These are phyloP conservation scores for Taphrina populina DNA, from an alignment of 1,139 yeast genomes.

Conservation along the genomic window DNA sequence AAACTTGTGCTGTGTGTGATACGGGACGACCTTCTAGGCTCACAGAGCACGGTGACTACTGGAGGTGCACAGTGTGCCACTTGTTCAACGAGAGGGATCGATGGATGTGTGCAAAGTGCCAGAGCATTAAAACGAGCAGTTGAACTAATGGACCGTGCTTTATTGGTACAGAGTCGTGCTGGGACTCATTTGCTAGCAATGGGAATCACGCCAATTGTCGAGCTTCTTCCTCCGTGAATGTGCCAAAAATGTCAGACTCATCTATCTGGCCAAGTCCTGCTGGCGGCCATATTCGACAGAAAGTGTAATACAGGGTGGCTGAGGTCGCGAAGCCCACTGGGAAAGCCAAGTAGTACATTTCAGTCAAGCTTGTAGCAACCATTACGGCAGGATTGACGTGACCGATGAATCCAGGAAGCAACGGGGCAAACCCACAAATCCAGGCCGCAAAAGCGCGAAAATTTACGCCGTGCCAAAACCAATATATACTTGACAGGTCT, in stretches of 20 bases:
- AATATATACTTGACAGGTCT: conserved; percentile 52
- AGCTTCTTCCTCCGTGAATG: conserved; percentile 41
- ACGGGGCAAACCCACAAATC: conserved; percentile 69
- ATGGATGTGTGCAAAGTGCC: conserved; percentile 29
- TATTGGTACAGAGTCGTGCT: too few relatives aligned
- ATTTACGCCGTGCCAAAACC: conserved; percentile 60
- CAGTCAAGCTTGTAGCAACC: conserved; percentile 2
- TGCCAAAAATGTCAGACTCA: conserved; percentile 48
- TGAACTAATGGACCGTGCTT: too few relatives aligned
- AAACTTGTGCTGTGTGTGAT: conserved; percentile 16
- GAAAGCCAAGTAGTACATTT: conserved; percentile 26
- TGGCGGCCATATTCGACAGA: conserved; percentile 48
- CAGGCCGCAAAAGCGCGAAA: conserved; percentile 77
- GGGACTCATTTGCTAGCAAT: too few relatives aligned
- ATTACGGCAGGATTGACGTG: conserved; percentile 9
- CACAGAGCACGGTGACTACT: not conserved
- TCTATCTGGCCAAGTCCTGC: conserved; percentile 46
- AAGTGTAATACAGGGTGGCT: conserved; percentile 47
- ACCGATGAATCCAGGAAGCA: conserved; percentile 58
- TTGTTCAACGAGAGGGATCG: conserved; percentile 3
- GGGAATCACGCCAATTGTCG: conserved; percentile 37
- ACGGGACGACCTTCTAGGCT: conserved; percentile 8
- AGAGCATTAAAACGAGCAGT: conserved; percentile 17
- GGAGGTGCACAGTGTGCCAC: conserved; percentile 18
- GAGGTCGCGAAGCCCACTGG: conserved; percentile 48